phyloP scores from a whole-genome alignment of 345 rosid genomes.

The Capsella bursapastoris region DNA sequence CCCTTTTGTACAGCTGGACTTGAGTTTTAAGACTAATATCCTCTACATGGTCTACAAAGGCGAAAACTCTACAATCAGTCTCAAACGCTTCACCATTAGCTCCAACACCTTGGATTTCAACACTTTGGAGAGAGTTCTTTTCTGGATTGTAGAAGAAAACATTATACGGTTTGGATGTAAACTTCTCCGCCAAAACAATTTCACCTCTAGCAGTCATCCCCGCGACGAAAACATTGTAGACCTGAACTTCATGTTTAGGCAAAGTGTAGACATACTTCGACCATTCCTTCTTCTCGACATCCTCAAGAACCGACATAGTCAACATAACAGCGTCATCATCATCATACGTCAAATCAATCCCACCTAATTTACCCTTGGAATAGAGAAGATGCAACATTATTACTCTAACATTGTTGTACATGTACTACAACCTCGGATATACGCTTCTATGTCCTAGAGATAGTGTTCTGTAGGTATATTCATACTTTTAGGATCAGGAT shows the following conservation, averaged over 20 bases:
- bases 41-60: neutral
- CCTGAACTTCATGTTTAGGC: neutral
- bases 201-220: neutral
- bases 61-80: neutral
- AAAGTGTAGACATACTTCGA: too few species aligned
- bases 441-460: too few species aligned
- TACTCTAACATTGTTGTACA: too few species aligned
- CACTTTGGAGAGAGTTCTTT: neutral
- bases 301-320: neutral
- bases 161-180: neutral
- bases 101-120: neutral
- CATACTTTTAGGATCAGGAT: too few species aligned
- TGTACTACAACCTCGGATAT: too few species aligned
- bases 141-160: neutral
- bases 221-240: neutral
- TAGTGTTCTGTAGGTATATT: too few species aligned
- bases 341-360: neutral
- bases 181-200: neutral
- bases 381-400: too few species aligned
- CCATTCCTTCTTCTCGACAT: neutral
- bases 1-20: too few species aligned
- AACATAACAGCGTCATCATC: neutral
- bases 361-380: neutral
- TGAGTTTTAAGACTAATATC: neutral
- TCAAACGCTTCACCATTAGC: neutral